phyloP scores from a whole-genome alignment of 768 basidiomycete species.

The Pleurotus platypus region DNA sequence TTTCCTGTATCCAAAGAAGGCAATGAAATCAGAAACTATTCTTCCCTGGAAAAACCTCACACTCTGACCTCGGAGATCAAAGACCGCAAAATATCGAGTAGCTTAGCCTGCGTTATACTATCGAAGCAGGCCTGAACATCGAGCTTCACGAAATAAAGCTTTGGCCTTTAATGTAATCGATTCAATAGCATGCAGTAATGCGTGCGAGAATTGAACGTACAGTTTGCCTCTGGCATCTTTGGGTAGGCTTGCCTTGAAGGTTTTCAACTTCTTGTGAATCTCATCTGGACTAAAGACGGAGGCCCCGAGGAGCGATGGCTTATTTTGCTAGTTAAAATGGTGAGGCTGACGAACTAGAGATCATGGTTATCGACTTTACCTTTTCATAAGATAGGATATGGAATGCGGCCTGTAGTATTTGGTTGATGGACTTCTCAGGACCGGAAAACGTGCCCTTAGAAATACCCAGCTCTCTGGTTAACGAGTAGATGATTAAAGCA shows the following conservation, averaged over 20 bases:
- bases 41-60: too few species aligned
- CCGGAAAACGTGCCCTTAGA: slow-evolving; percentile 25
- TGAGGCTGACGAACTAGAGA: too few species aligned
- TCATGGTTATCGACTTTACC: slow-evolving; percentile 33
- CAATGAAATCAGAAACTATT: not conserved
- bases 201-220: slow-evolving; percentile 31
- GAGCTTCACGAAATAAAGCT: slow-evolving; percentile 92
- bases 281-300: slow-evolving; percentile 84
- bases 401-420: slow-evolving; percentile 80
- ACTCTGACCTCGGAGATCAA: slow-evolving; percentile 65
- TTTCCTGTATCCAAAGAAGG: slow-evolving; percentile 45
- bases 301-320: slow-evolving; percentile 66
- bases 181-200: not conserved
- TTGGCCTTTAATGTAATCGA: slow-evolving; percentile 49
- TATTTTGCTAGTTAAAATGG: slow-evolving; percentile 43
- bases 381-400: slow-evolving; percentile 87
- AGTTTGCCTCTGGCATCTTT: slow-evolving; percentile 38
- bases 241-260: slow-evolving; percentile 55
- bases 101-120: slow-evolving; percentile 85
- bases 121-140: slow-evolving; percentile 98
- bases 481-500: not conserved
- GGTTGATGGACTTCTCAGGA: slow-evolving; percentile 73
- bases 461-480: not conserved
- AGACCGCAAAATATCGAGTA: slow-evolving; percentile 71
- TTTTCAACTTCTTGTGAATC: slow-evolving; percentile 70